Evolutionary conservation across 2,329 filamentous ascomycete genomes (phyloP).

Genomic region (Madurella fahalii): DNA sequence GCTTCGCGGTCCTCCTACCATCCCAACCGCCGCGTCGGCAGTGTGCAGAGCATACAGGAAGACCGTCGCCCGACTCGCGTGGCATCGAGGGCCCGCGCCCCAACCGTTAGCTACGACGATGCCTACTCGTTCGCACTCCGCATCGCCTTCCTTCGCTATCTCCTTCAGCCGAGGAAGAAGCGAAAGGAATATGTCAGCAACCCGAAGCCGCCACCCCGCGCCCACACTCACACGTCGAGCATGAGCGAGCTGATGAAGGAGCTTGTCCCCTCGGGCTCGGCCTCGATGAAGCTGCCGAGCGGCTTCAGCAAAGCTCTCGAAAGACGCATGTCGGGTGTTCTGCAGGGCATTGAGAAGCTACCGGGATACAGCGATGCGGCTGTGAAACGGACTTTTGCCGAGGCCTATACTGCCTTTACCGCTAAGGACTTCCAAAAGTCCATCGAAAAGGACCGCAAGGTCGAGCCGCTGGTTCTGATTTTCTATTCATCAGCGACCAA

Average conservation of each 20-base stretch:
- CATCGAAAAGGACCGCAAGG: slow-evolving; percentile 88
- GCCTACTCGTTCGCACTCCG: slow-evolving; percentile 89
- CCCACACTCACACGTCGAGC: slow-evolving; percentile 68
- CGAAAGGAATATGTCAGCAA: slow-evolving; percentile 78
- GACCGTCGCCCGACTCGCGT: slow-evolving; percentile 40
- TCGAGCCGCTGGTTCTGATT: slow-evolving; percentile 89
- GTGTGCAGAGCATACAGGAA: slow-evolving; percentile 29
- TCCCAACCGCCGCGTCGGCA: slow-evolving; percentile 40
- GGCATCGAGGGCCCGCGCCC: slow-evolving; percentile 43
- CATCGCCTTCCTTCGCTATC: slow-evolving; percentile 85
- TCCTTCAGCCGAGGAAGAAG: slow-evolving; percentile 85
- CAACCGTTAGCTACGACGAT: slow-evolving; percentile 64
- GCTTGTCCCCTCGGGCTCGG: slow-evolving; percentile 50
- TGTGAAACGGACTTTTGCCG: slow-evolving; percentile 90
- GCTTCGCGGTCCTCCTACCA: slow-evolving; percentile 46
- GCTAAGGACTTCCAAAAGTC: slow-evolving; percentile 82
- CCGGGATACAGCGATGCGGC: slow-evolving; percentile 87
- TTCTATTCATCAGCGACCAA: slow-evolving; percentile 95
- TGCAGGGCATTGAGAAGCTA: slow-evolving; percentile 76
- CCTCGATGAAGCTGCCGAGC: slow-evolving; percentile 55
- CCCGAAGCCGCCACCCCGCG: slow-evolving; percentile 56
- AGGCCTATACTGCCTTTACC: slow-evolving; percentile 90
- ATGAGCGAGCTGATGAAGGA: slow-evolving; percentile 87
- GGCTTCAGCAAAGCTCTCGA: slow-evolving; percentile 50
- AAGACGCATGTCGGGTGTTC: slow-evolving; percentile 74